phyloP scores from a whole-genome alignment of 2,329 filamentous ascomycete genomes.

The Phoma herbarum region DNA sequence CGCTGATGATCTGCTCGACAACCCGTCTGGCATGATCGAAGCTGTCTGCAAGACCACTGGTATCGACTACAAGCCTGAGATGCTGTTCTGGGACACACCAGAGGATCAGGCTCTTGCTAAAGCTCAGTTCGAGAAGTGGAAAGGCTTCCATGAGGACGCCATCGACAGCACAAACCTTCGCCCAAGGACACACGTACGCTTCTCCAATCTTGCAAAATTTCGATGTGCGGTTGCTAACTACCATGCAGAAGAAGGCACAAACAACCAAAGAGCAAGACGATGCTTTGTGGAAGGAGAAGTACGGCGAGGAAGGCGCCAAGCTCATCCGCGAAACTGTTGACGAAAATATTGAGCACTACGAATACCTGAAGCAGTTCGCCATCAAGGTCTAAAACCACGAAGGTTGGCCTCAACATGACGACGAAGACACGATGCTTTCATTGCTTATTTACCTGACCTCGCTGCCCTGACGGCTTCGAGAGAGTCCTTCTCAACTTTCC shows the following conservation, averaged over 20 bases:
- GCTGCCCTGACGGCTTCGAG: background rate
- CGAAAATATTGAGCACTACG: conserved; percentile 76
- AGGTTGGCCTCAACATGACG: conserved; percentile 23
- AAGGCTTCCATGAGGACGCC: conserved; percentile 94
- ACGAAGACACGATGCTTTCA: background rate
- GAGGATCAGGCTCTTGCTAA: conserved; percentile 74
- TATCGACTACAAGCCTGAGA: conserved; percentile 75
- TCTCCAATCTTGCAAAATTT: background rate
- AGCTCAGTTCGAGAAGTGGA: conserved; percentile 93
- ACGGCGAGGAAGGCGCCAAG: conserved; percentile 73
- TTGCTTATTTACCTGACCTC: background rate
- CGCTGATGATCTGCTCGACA: conserved; percentile 91
- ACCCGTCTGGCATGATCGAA: conserved; percentile 77
- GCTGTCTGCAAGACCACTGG: conserved; percentile 84
- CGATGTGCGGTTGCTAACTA: conserved; percentile 19
- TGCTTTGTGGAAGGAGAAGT: conserved; percentile 77
- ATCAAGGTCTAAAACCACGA: conserved; percentile 57
- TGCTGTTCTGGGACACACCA: conserved; percentile 85
- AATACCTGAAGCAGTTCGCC: conserved; percentile 82
- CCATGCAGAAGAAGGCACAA: conserved; percentile 64
- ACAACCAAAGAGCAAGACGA: conserved; percentile 73
- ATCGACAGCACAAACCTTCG: conserved; percentile 81
- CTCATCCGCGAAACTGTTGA: conserved; percentile 76
- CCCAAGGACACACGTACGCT: conserved; percentile 68
- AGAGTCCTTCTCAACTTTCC: background rate